Base-by-base conservation (phyloP, 768 basidiomycete species). In the Lactifluus piperatus region DNA sequence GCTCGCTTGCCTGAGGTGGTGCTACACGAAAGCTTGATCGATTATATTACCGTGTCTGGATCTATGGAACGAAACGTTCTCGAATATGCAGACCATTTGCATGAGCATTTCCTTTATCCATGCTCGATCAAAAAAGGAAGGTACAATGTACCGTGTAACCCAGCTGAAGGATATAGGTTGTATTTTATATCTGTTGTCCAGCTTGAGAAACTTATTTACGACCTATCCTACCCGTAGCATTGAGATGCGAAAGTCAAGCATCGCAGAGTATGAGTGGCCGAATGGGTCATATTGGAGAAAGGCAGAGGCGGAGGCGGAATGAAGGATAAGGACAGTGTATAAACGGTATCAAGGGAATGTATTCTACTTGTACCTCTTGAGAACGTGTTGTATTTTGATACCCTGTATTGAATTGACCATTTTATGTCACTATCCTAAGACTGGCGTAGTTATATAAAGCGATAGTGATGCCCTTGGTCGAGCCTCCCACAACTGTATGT, bases 21-120 rank as follows among this genome's bases (percentile, higher is more conserved):
- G n/a, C n/a, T 26, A 26, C 22, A 24, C 18, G 47, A 53, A 60
- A 87, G 87, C 56, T 73, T 97, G 66, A 97, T 97, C 69, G 94
- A 98, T 72, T 97, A 94, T 68, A 89, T 98, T 65, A 83, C 81
- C 60, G 77, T 97, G 55, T 94, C 93, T 1, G 94, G 93, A 2
- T 81, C 85, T 20, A 94, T 94, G 85, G 92, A 94, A 65, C 82
- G 89, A 51, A 97, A 97, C 69, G 94, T 97, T 4, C 83, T 97
- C 41, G 94, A 92, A 71, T 91, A 82, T 63, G 88, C 85, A 32
- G 86, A 92, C 69, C 94, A 97, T 71, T 77, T 97, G 39, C 94
- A 98, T 72, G 92, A 97, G 67, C 90, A 97, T 69, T 98, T 97
- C 73, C 74, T 86, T 44, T 84, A 84, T 60, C 93, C 92, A 2